These are phyloP conservation scores for Termitomyces sp. DNA, from an alignment of 768 basidiomycete genomes.

Conservation along the genomic window DNA sequence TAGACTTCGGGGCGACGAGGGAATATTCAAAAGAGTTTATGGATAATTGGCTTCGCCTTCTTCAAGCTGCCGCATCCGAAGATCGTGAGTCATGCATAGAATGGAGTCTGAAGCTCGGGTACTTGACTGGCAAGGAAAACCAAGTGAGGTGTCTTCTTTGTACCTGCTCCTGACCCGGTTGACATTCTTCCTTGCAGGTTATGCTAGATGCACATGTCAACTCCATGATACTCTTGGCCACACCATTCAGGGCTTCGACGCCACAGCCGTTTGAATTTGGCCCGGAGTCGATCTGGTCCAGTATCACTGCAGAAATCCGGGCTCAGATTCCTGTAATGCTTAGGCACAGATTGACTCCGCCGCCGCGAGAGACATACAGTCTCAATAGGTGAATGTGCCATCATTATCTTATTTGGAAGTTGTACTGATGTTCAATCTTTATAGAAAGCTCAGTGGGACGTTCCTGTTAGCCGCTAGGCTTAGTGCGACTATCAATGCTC, in stretches of 20 bases:
- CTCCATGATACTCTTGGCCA: slow-evolving; percentile 80
- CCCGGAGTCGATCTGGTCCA: slow-evolving; percentile 54
- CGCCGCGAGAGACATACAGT: slow-evolving; percentile 92
- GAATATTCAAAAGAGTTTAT: too few relatives aligned
- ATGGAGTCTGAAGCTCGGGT: too few relatives aligned
- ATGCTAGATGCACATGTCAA: slow-evolving; percentile 86
- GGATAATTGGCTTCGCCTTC: too few relatives aligned
- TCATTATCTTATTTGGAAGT: background rate
- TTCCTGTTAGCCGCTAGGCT: slow-evolving; percentile 77
- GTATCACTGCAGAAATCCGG: slow-evolving; percentile 73
- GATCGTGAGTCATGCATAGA: too few relatives aligned
- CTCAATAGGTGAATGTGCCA: slow-evolving; percentile 63
- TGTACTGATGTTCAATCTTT: background rate
- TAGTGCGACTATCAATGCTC: slow-evolving; percentile 67
- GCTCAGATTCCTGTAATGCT: slow-evolving; percentile 88
- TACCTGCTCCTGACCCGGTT: too few relatives aligned
- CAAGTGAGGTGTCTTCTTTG: too few relatives aligned
- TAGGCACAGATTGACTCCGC: slow-evolving; percentile 80
- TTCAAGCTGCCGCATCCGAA: too few relatives aligned
- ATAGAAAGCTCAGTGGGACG: slow-evolving; percentile 75
- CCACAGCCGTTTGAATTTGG: slow-evolving; percentile 80
- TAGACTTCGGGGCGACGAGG: too few relatives aligned
- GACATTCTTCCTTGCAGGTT: slow-evolving; percentile 46
- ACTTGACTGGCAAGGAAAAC: too few relatives aligned
- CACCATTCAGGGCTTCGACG: slow-evolving; percentile 68